phyloP scores from a whole-genome alignment of 805 yeast genomes.

The Metschnikowia lachancei region DNA sequence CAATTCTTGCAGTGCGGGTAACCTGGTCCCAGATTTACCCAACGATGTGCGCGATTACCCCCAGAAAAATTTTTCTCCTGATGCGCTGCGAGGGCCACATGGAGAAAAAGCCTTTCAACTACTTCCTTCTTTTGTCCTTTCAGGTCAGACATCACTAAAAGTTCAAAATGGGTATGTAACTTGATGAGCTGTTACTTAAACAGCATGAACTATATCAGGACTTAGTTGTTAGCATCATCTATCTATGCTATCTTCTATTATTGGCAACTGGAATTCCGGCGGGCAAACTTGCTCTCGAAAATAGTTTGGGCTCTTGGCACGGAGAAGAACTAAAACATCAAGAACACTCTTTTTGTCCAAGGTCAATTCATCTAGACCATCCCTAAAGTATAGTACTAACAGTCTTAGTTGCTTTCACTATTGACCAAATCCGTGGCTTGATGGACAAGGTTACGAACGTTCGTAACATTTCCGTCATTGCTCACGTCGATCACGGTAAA shows the following conservation, averaged over 20 bases:
- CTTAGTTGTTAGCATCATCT: not conserved
- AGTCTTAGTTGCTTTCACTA: slow-evolving; percentile 47
- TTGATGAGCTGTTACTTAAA: not conserved
- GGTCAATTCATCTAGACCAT: not conserved
- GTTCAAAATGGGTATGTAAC: slow-evolving; percentile 39
- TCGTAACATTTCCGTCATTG: slow-evolving; percentile 99
- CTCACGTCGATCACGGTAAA: slow-evolving; percentile 99
- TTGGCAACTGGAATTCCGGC: not conserved
- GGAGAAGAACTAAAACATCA: no score
- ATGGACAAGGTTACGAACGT: slow-evolving; percentile 99
- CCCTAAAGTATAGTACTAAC: slow-evolving; percentile 25
- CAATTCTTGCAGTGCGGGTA: slow-evolving; percentile 21
- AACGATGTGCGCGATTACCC: slow-evolving; percentile 12
- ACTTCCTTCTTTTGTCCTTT: slow-evolving; percentile 22
- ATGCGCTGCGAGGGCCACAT: slow-evolving; percentile 23
- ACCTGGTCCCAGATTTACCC: slow-evolving; percentile 19
- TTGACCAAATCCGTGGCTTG: slow-evolving; percentile 91
- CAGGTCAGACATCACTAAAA: slow-evolving; percentile 27
- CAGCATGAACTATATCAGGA: slow-evolving; percentile 1
- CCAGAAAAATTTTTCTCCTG: slow-evolving; percentile 22
- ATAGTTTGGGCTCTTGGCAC: not conserved
- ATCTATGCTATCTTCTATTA: not conserved
- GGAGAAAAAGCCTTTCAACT: slow-evolving; percentile 20
- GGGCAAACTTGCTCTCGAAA: not conserved
- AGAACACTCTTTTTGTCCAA: no score